These are phyloP conservation scores for Neospora caninum DNA, from an alignment of 169 alveolate species.

Conservation along the genomic window DNA sequence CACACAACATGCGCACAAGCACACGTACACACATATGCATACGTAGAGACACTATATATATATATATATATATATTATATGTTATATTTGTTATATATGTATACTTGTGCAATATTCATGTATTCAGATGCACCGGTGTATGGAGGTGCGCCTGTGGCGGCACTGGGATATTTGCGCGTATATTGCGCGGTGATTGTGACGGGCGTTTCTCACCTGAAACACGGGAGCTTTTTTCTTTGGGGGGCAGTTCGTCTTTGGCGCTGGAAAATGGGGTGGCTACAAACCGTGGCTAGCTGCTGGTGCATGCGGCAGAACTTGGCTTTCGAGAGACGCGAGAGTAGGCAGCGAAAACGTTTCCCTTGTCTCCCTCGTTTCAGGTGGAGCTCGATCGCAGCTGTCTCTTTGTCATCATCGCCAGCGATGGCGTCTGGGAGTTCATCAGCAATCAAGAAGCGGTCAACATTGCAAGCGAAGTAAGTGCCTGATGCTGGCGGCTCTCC, in stretches of 20 bases:
- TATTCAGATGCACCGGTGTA: no score
- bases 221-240: no score
- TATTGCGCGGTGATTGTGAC: no score
- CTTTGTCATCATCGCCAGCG: constrained; percentile 71
- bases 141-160: no score
- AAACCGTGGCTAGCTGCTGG: no score
- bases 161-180: no score
- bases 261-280: no score
- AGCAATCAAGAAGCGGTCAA: constrained; percentile 79
- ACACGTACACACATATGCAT: neutral
- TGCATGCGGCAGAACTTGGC: no score
- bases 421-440: constrained; percentile 86
- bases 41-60: neutral
- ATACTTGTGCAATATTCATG: neutral
- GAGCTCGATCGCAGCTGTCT: neutral
- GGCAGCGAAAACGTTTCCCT: no score
- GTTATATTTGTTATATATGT: neutral
- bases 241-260: no score
- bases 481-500: neutral
- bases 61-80: neutral
- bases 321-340: no score
- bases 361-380: neutral
- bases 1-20: neutral
- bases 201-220: no score
- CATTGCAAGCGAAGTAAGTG: constrained; percentile 13